Evolutionary conservation across 2,329 filamentous ascomycete species (phyloP).

Genomic region (Sarocladium strictum): DNA sequence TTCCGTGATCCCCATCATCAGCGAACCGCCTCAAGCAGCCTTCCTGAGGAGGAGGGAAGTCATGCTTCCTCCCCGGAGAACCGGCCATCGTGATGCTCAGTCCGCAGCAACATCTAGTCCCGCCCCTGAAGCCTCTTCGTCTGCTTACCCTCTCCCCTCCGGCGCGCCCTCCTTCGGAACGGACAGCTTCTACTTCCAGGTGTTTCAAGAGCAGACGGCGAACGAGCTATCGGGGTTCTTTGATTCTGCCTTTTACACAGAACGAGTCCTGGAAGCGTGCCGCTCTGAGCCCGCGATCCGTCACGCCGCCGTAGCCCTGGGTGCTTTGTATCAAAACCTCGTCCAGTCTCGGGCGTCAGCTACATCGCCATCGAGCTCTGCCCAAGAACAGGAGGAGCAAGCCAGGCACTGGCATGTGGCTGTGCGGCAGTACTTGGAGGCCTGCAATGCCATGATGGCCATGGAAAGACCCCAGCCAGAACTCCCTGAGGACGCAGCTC

Average conservation of each 20-base stretch:
- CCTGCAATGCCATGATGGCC: conserved; percentile 43
- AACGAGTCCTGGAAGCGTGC: conserved; percentile 56
- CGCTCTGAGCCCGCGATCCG: conserved; percentile 56
- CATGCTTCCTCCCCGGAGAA: conserved; percentile 27
- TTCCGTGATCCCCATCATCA: background rate
- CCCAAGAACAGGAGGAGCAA: conserved; percentile 25
- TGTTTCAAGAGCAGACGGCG: conserved; percentile 56
- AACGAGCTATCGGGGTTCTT: conserved; percentile 62
- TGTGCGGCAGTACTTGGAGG: conserved; percentile 52
- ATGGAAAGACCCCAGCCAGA: conserved; percentile 29
- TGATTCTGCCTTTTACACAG: conserved; percentile 59
- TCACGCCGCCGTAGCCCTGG: conserved; percentile 60
- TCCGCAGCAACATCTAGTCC: conserved; percentile 11
- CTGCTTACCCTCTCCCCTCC: conserved; percentile 37
- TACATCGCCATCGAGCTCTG: background rate
- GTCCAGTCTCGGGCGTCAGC: conserved; percentile 48
- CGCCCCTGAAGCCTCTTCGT: conserved; percentile 17
- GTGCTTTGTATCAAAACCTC: conserved; percentile 60
- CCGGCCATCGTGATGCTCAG: conserved; percentile 12
- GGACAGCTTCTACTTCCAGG: conserved; percentile 55
- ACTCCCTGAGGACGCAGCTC: conserved; percentile 42
- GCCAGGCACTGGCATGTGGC: conserved; percentile 52
- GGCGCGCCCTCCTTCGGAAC: conserved; percentile 38
- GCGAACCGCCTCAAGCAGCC: background rate
- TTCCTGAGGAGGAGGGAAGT: conserved; percentile 13